Percentiles rank a stretch among this genome's conserved stretches.
These are phyloP conservation scores for Alisma plantagoaquatica DNA, from an alignment of 106 monocot genomes.

Conservation along the genomic window DNA sequence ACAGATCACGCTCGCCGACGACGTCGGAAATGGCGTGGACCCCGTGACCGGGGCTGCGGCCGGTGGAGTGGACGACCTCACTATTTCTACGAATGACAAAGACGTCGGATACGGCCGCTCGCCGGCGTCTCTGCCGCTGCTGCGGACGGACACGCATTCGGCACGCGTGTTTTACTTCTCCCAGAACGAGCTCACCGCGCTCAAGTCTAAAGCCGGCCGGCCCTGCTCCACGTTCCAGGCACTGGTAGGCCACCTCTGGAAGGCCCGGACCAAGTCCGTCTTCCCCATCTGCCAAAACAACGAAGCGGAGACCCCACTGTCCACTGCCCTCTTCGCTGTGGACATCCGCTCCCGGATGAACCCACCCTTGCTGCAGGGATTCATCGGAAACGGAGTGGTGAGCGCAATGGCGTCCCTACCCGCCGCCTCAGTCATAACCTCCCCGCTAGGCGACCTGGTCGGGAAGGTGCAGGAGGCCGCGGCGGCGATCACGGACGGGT, in stretches of 20 bases:
- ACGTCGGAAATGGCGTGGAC: constrained; percentile 49
- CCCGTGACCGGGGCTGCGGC: too few relatives aligned
- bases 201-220: constrained; percentile 35
- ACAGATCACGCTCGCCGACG: constrained; percentile 46
- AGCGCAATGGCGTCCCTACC: constrained; percentile 34
- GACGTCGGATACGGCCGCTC: constrained; percentile 34
- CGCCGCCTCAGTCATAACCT: constrained; percentile 21
- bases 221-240: constrained; percentile 65
- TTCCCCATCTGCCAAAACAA: too few relatives aligned
- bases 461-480: constrained; percentile 50
- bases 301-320: constrained; percentile 12
- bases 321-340: constrained; percentile 62
- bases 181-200: constrained; percentile 24
- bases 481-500: constrained; percentile 51
- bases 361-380: constrained; percentile 46
- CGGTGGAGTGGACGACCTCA: too few relatives aligned
- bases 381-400: constrained; percentile 54
- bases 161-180: constrained; percentile 32
- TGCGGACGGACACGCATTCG: constrained; percentile 7
- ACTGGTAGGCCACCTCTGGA: constrained; percentile 72
- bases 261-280: constrained; percentile 44
- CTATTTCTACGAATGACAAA: too few relatives aligned
- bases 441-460: constrained; percentile 30
- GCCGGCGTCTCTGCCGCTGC: constrained; percentile 20
- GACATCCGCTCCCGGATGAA: constrained; percentile 51